Evolutionary conservation across 2,329 filamentous ascomycete genomes (phyloP).

Genomic region (Aspergillus sp.): DNA sequence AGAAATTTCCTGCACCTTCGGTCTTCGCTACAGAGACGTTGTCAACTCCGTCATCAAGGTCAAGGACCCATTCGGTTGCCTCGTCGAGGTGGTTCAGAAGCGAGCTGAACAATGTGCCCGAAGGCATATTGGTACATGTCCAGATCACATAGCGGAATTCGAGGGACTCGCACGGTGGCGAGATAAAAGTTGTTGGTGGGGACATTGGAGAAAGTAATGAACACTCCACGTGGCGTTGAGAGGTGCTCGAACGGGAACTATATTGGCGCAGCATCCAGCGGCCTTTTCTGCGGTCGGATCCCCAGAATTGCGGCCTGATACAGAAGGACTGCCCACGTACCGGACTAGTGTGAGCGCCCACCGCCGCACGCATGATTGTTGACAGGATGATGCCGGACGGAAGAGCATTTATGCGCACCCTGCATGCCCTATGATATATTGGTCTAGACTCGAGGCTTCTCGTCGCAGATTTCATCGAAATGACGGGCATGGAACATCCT

Average conservation of each 20-base stretch:
- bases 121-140: slow-evolving; percentile 1
- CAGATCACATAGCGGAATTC: slow-evolving; percentile 4
- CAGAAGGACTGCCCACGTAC: not conserved
- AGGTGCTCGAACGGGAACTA: slow-evolving; percentile 5
- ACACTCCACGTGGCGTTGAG: slow-evolving; percentile 3
- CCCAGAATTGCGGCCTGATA: slow-evolving; percentile 9
- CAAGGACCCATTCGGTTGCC: slow-evolving; percentile 1
- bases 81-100: slow-evolving; percentile 18
- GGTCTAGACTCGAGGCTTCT: not conserved
- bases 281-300: slow-evolving; percentile 2
- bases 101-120: not conserved
- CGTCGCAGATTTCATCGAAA: not conserved
- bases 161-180: not conserved
- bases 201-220: slow-evolving; percentile 1
- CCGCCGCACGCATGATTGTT: slow-evolving; percentile 9
- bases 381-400: slow-evolving; percentile 1
- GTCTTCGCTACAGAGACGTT: slow-evolving; percentile 3
- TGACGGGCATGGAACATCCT: not conserved
- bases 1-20: slow-evolving; percentile 1
- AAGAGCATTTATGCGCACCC: not conserved
- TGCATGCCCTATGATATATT: not conserved
- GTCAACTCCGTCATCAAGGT: slow-evolving; percentile 16
- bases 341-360: not conserved
- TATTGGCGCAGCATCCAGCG: slow-evolving; percentile 9
- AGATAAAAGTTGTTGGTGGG: slow-evolving; percentile 5